phyloP scores from a whole-genome alignment of 495 filamentous ascomycete genomes.

The Physcia stellaris region DNA sequence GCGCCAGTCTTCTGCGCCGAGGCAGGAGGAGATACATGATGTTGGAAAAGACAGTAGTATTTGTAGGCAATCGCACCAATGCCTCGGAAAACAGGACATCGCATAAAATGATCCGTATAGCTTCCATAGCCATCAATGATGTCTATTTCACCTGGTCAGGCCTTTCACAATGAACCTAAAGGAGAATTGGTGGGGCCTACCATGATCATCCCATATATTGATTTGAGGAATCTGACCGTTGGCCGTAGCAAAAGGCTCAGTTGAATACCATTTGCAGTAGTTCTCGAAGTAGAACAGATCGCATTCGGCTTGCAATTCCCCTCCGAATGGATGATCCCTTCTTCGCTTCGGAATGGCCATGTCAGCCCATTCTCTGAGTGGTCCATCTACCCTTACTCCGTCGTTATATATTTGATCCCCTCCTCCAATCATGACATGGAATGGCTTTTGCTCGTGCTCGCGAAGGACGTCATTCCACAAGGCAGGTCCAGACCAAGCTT shows the following conservation, averaged over 20 bases:
- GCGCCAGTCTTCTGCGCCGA: conserved; percentile 73
- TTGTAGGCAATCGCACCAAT: conserved; percentile 79
- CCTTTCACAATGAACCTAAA: too few species aligned
- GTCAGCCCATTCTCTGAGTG: conserved; percentile 64
- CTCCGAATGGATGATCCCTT: conserved; percentile 60
- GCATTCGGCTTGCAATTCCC: conserved; percentile 57
- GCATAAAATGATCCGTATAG: conserved; percentile 90
- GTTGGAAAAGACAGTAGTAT: conserved; percentile 91
- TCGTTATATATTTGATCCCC: conserved; percentile 97
- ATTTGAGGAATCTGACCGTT: conserved; percentile 84
- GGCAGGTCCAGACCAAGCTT: conserved; percentile 65
- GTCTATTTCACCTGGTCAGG: conserved; percentile 19
- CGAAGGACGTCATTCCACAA: conserved; percentile 88
- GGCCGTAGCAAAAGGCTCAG: conserved; percentile 66
- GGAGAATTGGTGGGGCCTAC: conserved; percentile 33
- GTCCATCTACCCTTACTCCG: conserved; percentile 68
- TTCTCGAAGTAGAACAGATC: conserved; percentile 86
- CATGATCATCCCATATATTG: conserved; percentile 93
- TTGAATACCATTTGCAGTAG: conserved; percentile 77
- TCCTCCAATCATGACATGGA: conserved; percentile 93
- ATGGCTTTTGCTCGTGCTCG: conserved; percentile 51
- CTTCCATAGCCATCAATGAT: conserved; percentile 91
- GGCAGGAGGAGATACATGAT: conserved; percentile 69
- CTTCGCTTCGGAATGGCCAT: conserved; percentile 75
- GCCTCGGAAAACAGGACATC: conserved; percentile 76